phyloP scores from a whole-genome alignment of 2,329 filamentous ascomycete genomes.

The Fusarium lyarnte region DNA sequence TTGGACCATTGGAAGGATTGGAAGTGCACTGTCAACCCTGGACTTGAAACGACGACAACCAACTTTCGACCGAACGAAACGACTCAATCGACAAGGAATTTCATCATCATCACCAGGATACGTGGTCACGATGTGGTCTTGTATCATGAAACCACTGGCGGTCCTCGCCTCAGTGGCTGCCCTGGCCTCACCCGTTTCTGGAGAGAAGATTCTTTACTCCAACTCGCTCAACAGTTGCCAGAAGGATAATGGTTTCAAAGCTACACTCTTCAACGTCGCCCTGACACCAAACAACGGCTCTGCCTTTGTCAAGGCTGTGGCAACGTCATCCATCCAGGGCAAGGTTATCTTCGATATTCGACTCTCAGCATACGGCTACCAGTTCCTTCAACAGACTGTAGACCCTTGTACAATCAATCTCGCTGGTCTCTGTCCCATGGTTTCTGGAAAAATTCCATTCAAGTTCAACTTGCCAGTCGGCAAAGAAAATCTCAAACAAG shows the following conservation, averaged over 20 bases:
- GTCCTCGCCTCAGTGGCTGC: conserved; percentile 57
- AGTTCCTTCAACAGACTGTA: conserved; percentile 72
- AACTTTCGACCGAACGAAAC: not conserved
- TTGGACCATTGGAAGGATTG: not conserved
- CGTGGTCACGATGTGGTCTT: conserved; percentile 57
- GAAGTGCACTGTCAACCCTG: not conserved
- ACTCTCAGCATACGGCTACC: conserved; percentile 85
- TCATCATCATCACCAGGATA: conserved; percentile 2
- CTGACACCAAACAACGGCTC: conserved; percentile 81
- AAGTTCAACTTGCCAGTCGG: conserved; percentile 73
- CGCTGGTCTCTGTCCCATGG: conserved; percentile 89
- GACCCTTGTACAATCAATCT: conserved; percentile 80
- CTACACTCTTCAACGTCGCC: conserved; percentile 86
- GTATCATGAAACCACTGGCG: conserved; percentile 56
- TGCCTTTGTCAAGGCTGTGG: conserved; percentile 78
- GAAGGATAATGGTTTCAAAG: conserved; percentile 84
- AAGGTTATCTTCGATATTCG: conserved; percentile 81
- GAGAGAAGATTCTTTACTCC: conserved; percentile 77
- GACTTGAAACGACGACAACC: conserved; percentile 12
- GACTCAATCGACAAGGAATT: conserved; percentile 1
- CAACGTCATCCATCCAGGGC: conserved; percentile 83
- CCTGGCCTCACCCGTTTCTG: conserved; percentile 60
- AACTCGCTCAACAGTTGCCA: conserved; percentile 88
- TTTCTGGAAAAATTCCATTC: conserved; percentile 81
- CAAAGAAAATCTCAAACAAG: conserved; percentile 64